Conservation (phyloP, 2,329 filamentous ascomycete species). For the Alternaria viburni region DNA sequence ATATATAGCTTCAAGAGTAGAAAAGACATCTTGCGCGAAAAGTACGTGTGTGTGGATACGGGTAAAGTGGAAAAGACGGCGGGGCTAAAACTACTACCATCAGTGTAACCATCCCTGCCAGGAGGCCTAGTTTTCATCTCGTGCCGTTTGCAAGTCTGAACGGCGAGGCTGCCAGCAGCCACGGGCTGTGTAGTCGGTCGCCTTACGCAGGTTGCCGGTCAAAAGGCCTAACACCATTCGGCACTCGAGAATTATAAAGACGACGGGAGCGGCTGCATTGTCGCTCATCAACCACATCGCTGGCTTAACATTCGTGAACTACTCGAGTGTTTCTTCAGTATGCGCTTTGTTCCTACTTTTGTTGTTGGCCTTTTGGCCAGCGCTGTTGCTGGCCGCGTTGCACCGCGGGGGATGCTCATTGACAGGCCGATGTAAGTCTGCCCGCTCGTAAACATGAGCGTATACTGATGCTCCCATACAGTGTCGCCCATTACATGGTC, state of each 20-base stretch:
- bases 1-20: not conserved
- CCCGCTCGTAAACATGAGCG: too few species aligned
- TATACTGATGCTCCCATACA: not conserved
- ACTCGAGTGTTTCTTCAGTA: not conserved
- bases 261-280: too few species aligned
- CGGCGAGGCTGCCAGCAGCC: not conserved
- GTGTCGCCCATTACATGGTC: conserved; percentile 35
- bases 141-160: not conserved
- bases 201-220: not conserved
- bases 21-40: not conserved
- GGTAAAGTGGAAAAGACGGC: not conserved
- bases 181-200: not conserved
- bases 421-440: not conserved
- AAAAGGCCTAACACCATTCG: not conserved
- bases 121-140: not conserved
- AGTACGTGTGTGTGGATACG: not conserved
- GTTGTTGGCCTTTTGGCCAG: conserved; percentile 5
- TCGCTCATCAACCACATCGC: not conserved
- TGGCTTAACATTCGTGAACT: not conserved
- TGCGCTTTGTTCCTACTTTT: conserved; percentile 10
- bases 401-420: not conserved
- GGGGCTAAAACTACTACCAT: not conserved
- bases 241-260: not conserved
- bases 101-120: not conserved
- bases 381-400: conserved; percentile 2